Evolutionary conservation across 495 filamentous ascomycete genomes (phyloP).

Genomic region (Aspergillus panamensis): DNA sequence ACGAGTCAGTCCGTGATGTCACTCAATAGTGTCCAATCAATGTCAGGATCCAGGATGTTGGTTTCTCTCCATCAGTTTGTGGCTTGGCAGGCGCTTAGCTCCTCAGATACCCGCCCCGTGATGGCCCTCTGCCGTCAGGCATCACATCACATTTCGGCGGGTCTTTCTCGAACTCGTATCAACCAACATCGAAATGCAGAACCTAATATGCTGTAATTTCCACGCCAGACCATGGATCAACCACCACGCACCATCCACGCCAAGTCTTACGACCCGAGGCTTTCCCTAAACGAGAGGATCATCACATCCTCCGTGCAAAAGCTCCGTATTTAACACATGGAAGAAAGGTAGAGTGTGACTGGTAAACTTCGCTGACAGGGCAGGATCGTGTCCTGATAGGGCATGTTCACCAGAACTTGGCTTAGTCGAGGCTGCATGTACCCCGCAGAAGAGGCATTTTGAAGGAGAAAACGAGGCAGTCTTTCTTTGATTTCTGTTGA

Average conservation of each 20-base stretch:
- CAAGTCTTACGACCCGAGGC: background rate
- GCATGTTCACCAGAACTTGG: background rate
- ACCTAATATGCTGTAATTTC: too few relatives aligned
- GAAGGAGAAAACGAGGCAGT: too few relatives aligned
- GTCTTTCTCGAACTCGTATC: too few relatives aligned
- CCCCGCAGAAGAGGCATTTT: background rate
- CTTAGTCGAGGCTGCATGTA: background rate
- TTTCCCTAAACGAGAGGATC: background rate
- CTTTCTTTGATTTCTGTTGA: background rate
- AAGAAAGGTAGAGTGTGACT: background rate
- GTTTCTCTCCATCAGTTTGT: too few relatives aligned
- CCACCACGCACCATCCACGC: background rate
- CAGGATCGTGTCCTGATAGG: background rate
- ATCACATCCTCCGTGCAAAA: background rate
- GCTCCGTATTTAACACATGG: background rate
- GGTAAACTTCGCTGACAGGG: background rate
- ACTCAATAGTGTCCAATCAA: too few relatives aligned
- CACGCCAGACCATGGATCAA: background rate
- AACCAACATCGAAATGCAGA: too few relatives aligned
- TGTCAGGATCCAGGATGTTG: too few relatives aligned
- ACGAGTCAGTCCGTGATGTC: too few relatives aligned
- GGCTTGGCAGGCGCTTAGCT: too few relatives aligned
- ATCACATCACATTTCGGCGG: too few relatives aligned
- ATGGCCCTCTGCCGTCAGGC: too few relatives aligned
- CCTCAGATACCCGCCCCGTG: too few relatives aligned